Evolutionary conservation across 2,329 filamentous ascomycete species (phyloP).

Genomic region (Dactylellina parvicollis): DNA sequence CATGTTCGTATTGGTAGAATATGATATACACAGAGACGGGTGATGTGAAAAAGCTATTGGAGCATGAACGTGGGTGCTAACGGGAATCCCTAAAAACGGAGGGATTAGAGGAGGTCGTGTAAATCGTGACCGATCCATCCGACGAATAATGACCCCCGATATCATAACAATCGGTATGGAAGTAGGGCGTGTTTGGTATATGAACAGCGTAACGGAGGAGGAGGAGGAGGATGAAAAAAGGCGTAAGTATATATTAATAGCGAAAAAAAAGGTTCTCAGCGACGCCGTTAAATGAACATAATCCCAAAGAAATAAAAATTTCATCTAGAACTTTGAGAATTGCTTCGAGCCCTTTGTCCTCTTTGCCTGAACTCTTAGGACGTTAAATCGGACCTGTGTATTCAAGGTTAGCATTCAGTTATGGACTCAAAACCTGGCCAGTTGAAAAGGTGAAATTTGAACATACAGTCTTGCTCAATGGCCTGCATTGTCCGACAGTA

Average conservation of each 20-base stretch:
- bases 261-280: slow-evolving; percentile 50
- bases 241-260: slow-evolving; percentile 51
- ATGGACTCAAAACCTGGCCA: neutral
- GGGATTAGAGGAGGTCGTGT: neutral
- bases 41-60: slow-evolving; percentile 11
- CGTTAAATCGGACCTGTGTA: slow-evolving; percentile 94
- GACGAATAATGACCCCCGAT: slow-evolving; percentile 25
- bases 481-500: slow-evolving; percentile 98
- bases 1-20: slow-evolving; percentile 27
- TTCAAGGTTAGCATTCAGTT: slow-evolving; percentile 10
- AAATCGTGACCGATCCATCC: slow-evolving; percentile 23
- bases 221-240: slow-evolving; percentile 14
- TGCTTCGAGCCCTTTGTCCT: slow-evolving; percentile 97
- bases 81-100: slow-evolving; percentile 1
- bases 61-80: slow-evolving; percentile 2
- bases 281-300: slow-evolving; percentile 54
- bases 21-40: slow-evolving; percentile 31
- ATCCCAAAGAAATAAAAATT: slow-evolving; percentile 50
- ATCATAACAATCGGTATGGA: slow-evolving; percentile 36
- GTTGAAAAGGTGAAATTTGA: slow-evolving; percentile 3
- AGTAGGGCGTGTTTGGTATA: slow-evolving; percentile 18
- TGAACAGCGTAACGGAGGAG: slow-evolving; percentile 20
- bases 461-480: slow-evolving; percentile 99
- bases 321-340: slow-evolving; percentile 95
- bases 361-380: slow-evolving; percentile 96